Conservation (phyloP, 805 yeast species). For the Ogataea sp. region DNA sequence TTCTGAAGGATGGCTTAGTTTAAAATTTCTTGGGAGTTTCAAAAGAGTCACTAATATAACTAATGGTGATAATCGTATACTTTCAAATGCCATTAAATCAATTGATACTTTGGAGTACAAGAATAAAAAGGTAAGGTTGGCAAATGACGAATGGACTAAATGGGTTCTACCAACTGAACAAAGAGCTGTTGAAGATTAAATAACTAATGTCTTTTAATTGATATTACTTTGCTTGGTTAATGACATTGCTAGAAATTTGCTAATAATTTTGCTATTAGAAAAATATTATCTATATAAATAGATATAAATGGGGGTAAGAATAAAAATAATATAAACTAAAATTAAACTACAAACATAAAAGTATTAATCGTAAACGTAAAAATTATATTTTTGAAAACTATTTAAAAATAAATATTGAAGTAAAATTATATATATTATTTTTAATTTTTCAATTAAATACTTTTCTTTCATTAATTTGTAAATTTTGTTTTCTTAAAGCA, state of each 20-base stretch:
- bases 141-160: conserved; percentile 43
- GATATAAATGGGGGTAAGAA: too few relatives aligned
- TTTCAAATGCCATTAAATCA: conserved; percentile 24
- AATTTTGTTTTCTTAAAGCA: neutral
- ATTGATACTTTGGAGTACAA: conserved; percentile 23
- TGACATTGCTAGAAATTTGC: too few relatives aligned
- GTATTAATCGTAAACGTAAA: too few relatives aligned
- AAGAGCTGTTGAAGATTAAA: conserved; percentile 17
- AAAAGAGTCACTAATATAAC: conserved; percentile 58
- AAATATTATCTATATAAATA: too few relatives aligned
- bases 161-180: conserved; percentile 58
- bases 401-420: too few relatives aligned
- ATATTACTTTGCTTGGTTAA: too few relatives aligned
- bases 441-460: neutral
- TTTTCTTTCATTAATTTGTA: conserved; percentile 1
- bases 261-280: too few relatives aligned
- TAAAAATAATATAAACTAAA: too few relatives aligned
- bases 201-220: neutral
- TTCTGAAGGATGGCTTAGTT: conserved; percentile 57
- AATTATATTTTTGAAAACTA: too few relatives aligned
- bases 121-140: conserved; percentile 44
- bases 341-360: too few relatives aligned
- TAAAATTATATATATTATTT: too few relatives aligned
- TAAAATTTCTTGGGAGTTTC: conserved; percentile 52
- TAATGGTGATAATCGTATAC: conserved; percentile 38